A percentile compares a stretch with the other conserved stretches of the same genome.
Evolutionary conservation across 345 rosid genomes (phyloP).

Genomic region (Salix exigua): DNA sequence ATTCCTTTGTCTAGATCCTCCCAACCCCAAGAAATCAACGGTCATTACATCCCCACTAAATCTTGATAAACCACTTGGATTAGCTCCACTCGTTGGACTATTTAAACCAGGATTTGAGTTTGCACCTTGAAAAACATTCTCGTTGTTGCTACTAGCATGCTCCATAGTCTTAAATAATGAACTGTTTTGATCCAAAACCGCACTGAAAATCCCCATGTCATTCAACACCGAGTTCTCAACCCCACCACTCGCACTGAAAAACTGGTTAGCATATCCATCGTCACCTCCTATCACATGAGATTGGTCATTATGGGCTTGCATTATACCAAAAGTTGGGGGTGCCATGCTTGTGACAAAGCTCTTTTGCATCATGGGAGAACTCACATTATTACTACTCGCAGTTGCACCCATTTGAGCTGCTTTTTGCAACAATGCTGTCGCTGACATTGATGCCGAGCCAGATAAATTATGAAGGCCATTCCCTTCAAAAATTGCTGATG

Average conservation of each 20-base stretch:
- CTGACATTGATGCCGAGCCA: constrained; percentile 40
- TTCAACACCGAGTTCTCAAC: constrained; percentile 1
- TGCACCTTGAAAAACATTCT: constrained; percentile 11
- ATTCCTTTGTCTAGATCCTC: constrained; percentile 34
- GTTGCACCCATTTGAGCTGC: constrained; percentile 59
- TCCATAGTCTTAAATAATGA: constrained; percentile 18
- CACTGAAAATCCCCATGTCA: constrained; percentile 20
- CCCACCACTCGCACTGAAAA: constrained; percentile 12
- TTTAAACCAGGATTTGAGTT: constrained; percentile 9
- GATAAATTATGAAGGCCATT: constrained; percentile 6
- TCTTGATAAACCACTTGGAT: constrained; percentile 14
- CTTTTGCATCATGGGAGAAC: constrained; percentile 17
- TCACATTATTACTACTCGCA: constrained; percentile 17
- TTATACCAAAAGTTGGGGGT: constrained; percentile 23
- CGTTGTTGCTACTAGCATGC: neutral
- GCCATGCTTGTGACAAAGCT: constrained; percentile 25
- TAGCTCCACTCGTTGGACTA: neutral
- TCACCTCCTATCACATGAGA: neutral
- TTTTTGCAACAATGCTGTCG: constrained; percentile 52
- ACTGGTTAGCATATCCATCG: constrained; percentile 14
- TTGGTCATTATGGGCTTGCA: constrained; percentile 6
- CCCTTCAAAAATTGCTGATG: constrained; percentile 19
- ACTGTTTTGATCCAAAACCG: constrained; percentile 19
- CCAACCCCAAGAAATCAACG: constrained; percentile 60
- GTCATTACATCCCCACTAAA: constrained; percentile 40